Percentiles rank a stretch among this genome's conserved stretches.
These are phyloP conservation scores for Erysimum cheiri DNA, from an alignment of 441 rosid genomes.

Conservation along the genomic window DNA sequence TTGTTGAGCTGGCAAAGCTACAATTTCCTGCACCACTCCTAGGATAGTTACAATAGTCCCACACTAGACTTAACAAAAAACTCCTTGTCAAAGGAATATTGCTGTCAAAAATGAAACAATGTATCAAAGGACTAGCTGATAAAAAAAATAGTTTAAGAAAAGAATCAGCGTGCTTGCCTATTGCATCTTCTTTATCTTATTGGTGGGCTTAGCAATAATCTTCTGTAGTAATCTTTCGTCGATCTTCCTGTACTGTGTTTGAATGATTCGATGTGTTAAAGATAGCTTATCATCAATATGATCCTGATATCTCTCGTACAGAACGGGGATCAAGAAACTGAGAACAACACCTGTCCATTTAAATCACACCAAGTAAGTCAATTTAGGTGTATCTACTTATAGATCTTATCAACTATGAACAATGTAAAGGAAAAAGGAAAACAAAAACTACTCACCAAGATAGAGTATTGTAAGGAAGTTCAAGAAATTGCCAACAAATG, in stretches of 20 bases:
- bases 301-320: constrained; percentile 73
- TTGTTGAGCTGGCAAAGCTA: background rate
- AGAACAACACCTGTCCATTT: constrained; percentile 68
- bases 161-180: constrained; percentile 53
- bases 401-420: background rate
- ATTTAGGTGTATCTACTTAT: background rate
- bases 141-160: background rate
- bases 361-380: constrained; percentile 3
- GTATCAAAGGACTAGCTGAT: background rate
- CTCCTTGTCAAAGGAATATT: background rate
- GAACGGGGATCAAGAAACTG: constrained; percentile 64
- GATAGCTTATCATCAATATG: constrained; percentile 70
- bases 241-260: constrained; percentile 63
- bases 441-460: constrained; percentile 59
- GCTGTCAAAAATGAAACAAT: background rate
- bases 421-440: background rate
- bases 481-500: constrained; percentile 67
- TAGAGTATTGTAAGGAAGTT: constrained; percentile 78
- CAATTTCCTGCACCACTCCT: background rate
- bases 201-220: constrained; percentile 47
- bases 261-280: constrained; percentile 51
- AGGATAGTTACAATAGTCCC: background rate
- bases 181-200: constrained; percentile 74
- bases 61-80: background rate
- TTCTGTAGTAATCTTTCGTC: constrained; percentile 40